Evolutionary conservation across 1,284 basidiomycete genomes (phyloP), one percentile per base, ranked within the genome.

Genomic region (Fomitopsis pinicola): DNA sequence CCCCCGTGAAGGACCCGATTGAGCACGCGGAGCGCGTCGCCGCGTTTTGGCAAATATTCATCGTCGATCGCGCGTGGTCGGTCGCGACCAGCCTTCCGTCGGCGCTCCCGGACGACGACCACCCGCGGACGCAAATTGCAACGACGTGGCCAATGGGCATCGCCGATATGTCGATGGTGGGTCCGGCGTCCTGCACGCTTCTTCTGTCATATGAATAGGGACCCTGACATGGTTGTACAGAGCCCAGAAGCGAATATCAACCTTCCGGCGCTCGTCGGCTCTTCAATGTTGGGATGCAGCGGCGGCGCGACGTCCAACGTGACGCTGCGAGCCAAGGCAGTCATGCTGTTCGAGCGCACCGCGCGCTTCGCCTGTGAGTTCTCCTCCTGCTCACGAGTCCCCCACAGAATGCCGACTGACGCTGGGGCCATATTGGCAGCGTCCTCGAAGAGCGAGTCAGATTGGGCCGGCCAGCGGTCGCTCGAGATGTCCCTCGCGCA

Each of bases 31-130:
- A 86, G 62, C 76, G 81, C 44, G 75, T 84, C 30, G 72, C 78
- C 6, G 77, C 81, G 12, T 86, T 86, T 68, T 86, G 84, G 84
- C 82, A 85, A 69, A 79, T 85, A 17, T 86, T 83, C 67, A 78
- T 80, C 68, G 77, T 86, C 22, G 84, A 87, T 66, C 77, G 84
- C 36, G 81, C 80, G 33, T 86, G 84, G 82, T 78, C 82, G 26
- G 79, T 82, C 10, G 80, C 78, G 8, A 81, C 79, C 63, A 82
- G 82, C 1, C 73, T 85, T 30, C 82, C 83, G 17, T 75, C 80
- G 19, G 82, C 80, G 5, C 74, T 85, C 6, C 80, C 82, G 10
- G 82, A 84, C 62, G 80, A 81, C 61, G 78, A 81, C 59, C 75
- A 77, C 60, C 75, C 79, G 4, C 78, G 79, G 62, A 76, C 78